Percentiles rank a stretch among this genome's conserved stretches.
Conservation (phyloP, 805 yeast genomes). For the Schwanniomyces sp. region DNA sequence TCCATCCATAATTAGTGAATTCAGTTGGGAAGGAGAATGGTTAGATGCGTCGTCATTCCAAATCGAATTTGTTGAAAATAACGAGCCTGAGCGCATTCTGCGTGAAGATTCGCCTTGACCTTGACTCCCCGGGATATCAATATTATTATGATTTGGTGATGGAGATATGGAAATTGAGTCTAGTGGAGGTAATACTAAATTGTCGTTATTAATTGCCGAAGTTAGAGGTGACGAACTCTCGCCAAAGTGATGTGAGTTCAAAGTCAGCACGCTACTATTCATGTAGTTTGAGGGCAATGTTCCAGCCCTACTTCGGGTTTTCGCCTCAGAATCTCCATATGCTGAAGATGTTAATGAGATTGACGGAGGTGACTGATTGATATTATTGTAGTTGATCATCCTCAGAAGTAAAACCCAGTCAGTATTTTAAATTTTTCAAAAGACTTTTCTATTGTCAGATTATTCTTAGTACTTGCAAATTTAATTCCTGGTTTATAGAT, state of each 20-base stretch:
- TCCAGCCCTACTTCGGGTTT: slow-evolving; percentile 70
- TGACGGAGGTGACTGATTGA: slow-evolving; percentile 31
- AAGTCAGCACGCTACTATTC: slow-evolving; percentile 5
- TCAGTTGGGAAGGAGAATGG: slow-evolving; percentile 14
- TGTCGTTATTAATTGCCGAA: slow-evolving; percentile 8
- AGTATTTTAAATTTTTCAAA: not conserved
- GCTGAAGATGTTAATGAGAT: slow-evolving; percentile 28
- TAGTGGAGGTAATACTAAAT: slow-evolving; percentile 11
- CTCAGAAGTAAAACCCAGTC: not conserved
- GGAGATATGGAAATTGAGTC: slow-evolving; percentile 18
- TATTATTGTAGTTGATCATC: slow-evolving; percentile 7
- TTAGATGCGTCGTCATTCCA: slow-evolving; percentile 52
- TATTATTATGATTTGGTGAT: slow-evolving; percentile 14
- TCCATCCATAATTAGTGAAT: slow-evolving; percentile 12
- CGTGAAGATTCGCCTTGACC: slow-evolving; percentile 16
- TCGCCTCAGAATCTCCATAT: slow-evolving; percentile 24
- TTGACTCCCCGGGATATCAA: slow-evolving; percentile 17
- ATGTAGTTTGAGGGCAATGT: slow-evolving; percentile 68
- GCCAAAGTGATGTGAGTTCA: slow-evolving; percentile 8
- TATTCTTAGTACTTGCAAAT: not conserved
- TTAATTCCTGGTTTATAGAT: not conserved
- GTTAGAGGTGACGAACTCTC: slow-evolving; percentile 18
- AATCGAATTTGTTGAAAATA: slow-evolving; percentile 50
- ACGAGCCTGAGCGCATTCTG: slow-evolving; percentile 57
- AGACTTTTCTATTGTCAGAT: not conserved